Conservation (phyloP, 2,329 filamentous ascomycete species). For the Exophiala mesophila region DNA sequence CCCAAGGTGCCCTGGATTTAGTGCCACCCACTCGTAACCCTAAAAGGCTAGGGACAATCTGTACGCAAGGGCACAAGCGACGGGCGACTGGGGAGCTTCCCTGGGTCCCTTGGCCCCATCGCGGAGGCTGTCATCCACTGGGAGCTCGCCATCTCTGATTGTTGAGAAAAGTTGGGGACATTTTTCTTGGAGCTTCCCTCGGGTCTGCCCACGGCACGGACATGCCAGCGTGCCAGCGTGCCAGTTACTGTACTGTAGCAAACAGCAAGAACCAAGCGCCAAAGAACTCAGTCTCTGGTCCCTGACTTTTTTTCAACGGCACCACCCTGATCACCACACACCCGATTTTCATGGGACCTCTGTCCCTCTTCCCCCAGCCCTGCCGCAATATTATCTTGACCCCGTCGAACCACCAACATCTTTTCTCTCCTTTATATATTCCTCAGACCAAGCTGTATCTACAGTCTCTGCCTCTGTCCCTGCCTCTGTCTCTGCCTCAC, state of each 20-base stretch:
- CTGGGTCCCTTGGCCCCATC: too few species aligned
- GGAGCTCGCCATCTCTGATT: too few species aligned
- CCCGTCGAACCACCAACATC: background rate
- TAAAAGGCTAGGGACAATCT: too few species aligned
- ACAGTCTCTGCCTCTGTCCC: background rate
- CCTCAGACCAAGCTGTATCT: background rate
- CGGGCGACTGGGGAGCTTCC: too few species aligned
- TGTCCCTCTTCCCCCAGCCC: background rate
- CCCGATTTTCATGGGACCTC: background rate
- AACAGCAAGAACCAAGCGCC: too few species aligned
- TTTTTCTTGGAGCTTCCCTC: too few species aligned
- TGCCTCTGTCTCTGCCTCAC: background rate
- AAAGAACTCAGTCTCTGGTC: background rate
- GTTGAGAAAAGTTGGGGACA: background rate
- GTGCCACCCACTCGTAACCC: too few species aligned
- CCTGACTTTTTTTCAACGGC: background rate
- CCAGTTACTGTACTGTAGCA: too few species aligned
- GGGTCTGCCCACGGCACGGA: background rate
- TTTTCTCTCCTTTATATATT: background rate
- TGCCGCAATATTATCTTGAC: background rate
- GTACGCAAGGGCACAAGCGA: too few species aligned
- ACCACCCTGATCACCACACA: background rate
- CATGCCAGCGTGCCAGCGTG: background rate
- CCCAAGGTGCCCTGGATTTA: too few species aligned
- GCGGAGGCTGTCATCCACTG: too few species aligned